These are phyloP conservation scores for Gossypium aridum DNA, from an alignment of 441 rosid genomes.

Conservation along the genomic window DNA sequence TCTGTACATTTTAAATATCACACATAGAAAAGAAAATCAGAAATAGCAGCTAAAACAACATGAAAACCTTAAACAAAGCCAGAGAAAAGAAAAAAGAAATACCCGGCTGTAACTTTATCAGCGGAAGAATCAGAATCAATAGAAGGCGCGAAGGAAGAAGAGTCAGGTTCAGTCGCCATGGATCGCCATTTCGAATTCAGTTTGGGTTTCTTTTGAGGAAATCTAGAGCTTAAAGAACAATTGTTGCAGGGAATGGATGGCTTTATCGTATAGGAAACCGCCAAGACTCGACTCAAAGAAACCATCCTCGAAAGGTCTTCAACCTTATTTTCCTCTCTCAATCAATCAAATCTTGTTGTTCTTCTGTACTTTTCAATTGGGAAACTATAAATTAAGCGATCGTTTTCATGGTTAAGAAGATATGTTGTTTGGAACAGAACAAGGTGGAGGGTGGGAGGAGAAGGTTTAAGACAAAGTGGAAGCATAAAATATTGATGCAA, in stretches of 20 bases:
- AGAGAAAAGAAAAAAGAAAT: neutral
- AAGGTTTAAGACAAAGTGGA: neutral
- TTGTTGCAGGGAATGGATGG: slow-evolving; percentile 20
- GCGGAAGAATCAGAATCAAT: slow-evolving; percentile 45
- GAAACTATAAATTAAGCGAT: neutral
- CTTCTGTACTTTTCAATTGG: neutral
- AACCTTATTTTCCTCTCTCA: neutral
- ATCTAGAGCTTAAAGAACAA: slow-evolving; percentile 14
- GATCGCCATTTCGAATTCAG: slow-evolving; percentile 44
- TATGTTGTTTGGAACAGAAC: no score
- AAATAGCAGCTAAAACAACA: neutral
- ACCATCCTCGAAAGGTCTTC: slow-evolving; percentile 27
- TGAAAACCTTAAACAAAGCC: neutral
- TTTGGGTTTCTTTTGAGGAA: slow-evolving; percentile 16
- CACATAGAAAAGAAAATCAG: neutral
- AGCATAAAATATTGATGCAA: slow-evolving; percentile 13
- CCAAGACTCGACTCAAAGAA: slow-evolving; percentile 46
- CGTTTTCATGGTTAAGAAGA: neutral
- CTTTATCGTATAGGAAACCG: slow-evolving; percentile 42
- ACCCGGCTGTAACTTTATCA: slow-evolving; percentile 50
- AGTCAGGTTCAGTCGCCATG: slow-evolving; percentile 47
- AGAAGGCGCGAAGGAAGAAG: slow-evolving; percentile 38
- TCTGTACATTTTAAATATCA: slow-evolving; percentile 29
- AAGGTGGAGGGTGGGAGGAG: no score
- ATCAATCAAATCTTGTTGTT: neutral